Conservation (phyloP, 495 filamentous ascomycete genomes). For the Daldinia grandis region DNA sequence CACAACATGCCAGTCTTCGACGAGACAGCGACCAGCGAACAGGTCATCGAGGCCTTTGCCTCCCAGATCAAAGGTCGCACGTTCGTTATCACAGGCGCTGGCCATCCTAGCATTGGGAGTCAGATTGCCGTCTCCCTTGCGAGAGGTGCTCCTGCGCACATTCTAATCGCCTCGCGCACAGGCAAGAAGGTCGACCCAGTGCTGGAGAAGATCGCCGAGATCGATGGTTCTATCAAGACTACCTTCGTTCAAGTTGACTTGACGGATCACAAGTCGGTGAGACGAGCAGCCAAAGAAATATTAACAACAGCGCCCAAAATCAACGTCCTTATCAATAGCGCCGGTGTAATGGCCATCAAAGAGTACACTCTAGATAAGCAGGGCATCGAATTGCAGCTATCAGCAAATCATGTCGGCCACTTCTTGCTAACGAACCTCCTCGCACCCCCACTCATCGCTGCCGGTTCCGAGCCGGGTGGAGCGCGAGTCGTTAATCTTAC, state of each 20-base stretch:
- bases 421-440: constrained; percentile 52
- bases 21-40: constrained; percentile 45
- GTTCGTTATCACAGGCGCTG: constrained; percentile 28
- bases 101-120: constrained; percentile 25
- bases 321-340: constrained; percentile 64
- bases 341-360: constrained; percentile 62
- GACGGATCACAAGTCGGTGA: constrained; percentile 51
- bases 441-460: constrained; percentile 40
- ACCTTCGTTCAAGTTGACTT: constrained; percentile 51
- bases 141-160: constrained; percentile 21
- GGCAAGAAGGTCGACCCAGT: constrained; percentile 54
- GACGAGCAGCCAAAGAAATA: constrained; percentile 49
- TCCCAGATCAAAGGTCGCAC: constrained; percentile 45
- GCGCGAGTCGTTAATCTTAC: constrained; percentile 54
- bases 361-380: constrained; percentile 36
- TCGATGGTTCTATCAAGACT: constrained; percentile 33
- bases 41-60: constrained; percentile 50
- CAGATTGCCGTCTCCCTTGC: constrained; percentile 27
- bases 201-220: constrained; percentile 28
- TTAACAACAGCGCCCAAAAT: constrained; percentile 49
- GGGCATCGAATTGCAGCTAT: constrained; percentile 56
- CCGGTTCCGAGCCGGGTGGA: constrained; percentile 11
- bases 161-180: constrained; percentile 62
- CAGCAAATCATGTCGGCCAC: constrained; percentile 30
- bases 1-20: constrained; percentile 40